Evolutionary conservation across 2,329 filamentous ascomycete species (phyloP).

Genomic region (Beauveria asiatica): DNA sequence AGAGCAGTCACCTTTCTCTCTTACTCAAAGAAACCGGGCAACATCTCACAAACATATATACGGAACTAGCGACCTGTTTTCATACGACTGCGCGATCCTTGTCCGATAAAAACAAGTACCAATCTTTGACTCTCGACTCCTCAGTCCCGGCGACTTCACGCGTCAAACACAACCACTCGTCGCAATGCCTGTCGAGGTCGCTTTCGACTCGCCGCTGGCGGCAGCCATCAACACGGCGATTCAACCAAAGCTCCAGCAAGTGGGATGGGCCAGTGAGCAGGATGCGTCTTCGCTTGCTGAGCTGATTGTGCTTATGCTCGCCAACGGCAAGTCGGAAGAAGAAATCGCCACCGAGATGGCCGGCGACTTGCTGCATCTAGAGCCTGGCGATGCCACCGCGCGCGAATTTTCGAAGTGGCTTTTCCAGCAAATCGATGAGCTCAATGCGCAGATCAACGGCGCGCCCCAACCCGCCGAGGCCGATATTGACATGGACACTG

Average conservation of each 20-base stretch:
- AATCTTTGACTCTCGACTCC: background rate
- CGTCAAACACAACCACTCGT: conserved; percentile 7
- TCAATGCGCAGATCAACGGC: conserved; percentile 57
- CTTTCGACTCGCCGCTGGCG: conserved; percentile 72
- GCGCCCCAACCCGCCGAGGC: conserved; percentile 20
- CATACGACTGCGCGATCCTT: conserved; percentile 33
- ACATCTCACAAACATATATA: conserved; percentile 55
- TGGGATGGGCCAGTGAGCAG: conserved; percentile 76
- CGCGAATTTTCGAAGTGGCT: conserved; percentile 84
- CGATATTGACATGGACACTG: conserved; percentile 51
- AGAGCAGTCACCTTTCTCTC: background rate
- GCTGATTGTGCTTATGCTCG: conserved; percentile 95
- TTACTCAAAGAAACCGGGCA: background rate
- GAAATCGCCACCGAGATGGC: conserved; percentile 85
- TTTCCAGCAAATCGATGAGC: conserved; percentile 71
- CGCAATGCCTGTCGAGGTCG: conserved; percentile 69
- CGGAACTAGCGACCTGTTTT: background rate
- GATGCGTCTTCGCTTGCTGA: conserved; percentile 82
- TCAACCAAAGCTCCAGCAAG: conserved; percentile 84
- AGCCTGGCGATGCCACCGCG: conserved; percentile 73
- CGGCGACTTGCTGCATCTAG: conserved; percentile 74
- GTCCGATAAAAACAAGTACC: conserved; percentile 50
- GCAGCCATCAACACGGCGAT: conserved; percentile 74
- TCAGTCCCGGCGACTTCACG: conserved; percentile 21
- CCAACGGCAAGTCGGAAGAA: conserved; percentile 86